phyloP scores from a whole-genome alignment of 2,329 filamentous ascomycete species.

The Aaosphaeria arxii region DNA sequence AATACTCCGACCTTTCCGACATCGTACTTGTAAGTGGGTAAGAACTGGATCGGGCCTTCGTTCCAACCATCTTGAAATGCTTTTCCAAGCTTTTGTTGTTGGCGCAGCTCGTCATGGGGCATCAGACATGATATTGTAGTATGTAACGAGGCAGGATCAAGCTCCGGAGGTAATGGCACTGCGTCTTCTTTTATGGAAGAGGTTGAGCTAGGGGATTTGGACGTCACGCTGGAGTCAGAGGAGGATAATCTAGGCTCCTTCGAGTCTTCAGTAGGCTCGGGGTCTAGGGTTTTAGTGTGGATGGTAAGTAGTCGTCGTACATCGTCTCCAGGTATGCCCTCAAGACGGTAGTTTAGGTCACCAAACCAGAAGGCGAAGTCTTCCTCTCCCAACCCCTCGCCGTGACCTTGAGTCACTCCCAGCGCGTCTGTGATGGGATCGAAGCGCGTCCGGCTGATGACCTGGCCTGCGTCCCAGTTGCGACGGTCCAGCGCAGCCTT shows the following conservation, averaged over 20 bases:
- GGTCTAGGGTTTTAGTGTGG: constrained; percentile 70
- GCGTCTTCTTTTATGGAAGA: constrained; percentile 11
- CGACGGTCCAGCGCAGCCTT: constrained; percentile 74
- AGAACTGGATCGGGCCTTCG: constrained; percentile 82
- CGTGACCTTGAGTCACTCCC: constrained; percentile 54
- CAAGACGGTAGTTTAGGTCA: constrained; percentile 90
- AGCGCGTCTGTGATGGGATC: constrained; percentile 67
- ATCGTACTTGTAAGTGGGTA: constrained; percentile 98
- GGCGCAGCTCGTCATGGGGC: constrained; percentile 81
- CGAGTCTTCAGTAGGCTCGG: constrained; percentile 7
- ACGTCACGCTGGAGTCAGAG: constrained; percentile 14
- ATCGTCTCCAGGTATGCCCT: constrained; percentile 84
- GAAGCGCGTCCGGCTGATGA: constrained; percentile 73
- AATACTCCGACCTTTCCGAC: constrained; percentile 89
- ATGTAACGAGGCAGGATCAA: constrained; percentile 82
- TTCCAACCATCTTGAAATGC: constrained; percentile 89
- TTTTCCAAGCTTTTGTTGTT: constrained; percentile 71
- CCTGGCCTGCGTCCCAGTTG: constrained; percentile 85
- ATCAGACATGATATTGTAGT: constrained; percentile 84
- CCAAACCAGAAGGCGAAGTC: constrained; percentile 97
- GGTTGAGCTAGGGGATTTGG: constrained; percentile 11
- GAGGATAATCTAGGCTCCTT: constrained; percentile 10
- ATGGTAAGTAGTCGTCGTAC: constrained; percentile 80
- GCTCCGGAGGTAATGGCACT: constrained; percentile 43
- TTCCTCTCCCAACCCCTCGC: constrained; percentile 78